Conservation (phyloP, 2,329 filamentous ascomycete genomes). For the Fusarium mexicanum region DNA sequence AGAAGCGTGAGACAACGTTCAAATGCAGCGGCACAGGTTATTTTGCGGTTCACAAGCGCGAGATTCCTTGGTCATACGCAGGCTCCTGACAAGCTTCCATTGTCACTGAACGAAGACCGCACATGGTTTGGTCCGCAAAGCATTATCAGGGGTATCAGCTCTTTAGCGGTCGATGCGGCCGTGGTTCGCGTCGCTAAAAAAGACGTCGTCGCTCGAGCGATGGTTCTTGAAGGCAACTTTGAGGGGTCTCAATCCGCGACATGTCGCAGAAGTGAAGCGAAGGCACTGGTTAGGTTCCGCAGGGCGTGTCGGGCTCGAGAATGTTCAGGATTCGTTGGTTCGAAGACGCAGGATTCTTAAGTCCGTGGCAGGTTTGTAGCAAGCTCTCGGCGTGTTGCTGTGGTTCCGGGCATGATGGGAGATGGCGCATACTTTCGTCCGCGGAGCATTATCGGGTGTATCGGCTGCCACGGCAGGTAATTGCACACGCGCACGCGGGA, state of each 20-base stretch:
- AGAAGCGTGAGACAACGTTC: background rate
- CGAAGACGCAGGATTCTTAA: conserved; percentile 75
- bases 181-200: rapidly evolving
- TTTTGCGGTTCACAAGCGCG: background rate
- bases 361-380: conserved; percentile 87
- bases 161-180: background rate
- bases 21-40: rapidly evolving
- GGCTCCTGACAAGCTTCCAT: background rate
- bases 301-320: conserved; percentile 46
- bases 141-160: background rate
- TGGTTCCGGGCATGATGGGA: conserved; percentile 86
- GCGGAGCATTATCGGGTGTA: conserved; percentile 73
- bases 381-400: conserved; percentile 88
- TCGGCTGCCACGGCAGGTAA: conserved; percentile 54
- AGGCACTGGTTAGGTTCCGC: rapidly evolving
- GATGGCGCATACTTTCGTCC: conserved; percentile 75
- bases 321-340: conserved; percentile 50
- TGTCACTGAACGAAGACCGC: background rate
- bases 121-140: background rate
- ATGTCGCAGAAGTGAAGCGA: rapidly evolving
- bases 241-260: rapidly evolving
- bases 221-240: rapidly evolving
- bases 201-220: rapidly evolving
- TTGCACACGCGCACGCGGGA: conserved; percentile 30
- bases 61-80: background rate